Conservation (phyloP, 192 early-diverging fungal species). For the Jimgerdemannia flammicorona region DNA sequence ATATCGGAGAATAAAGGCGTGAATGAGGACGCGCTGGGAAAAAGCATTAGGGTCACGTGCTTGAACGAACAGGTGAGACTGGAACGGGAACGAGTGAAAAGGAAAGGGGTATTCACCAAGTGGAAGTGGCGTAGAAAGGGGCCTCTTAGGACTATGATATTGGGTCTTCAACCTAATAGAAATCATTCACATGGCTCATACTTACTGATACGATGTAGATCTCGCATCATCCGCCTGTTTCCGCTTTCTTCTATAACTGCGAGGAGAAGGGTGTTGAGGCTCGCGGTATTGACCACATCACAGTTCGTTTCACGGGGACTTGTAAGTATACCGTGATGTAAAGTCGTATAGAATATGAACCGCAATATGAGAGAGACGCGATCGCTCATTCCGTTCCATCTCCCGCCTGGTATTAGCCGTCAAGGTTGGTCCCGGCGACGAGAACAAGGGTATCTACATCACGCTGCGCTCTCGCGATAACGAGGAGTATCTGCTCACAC, state of each 20-base stretch:
- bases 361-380: no score
- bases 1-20: conserved; percentile 4
- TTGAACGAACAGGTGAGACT: conserved; percentile 62
- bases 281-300: conserved; percentile 67
- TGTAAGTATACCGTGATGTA: conserved; percentile 17
- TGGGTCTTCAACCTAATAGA: not conserved
- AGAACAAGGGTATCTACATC: conserved; percentile 64
- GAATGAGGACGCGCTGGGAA: conserved; percentile 7
- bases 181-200: conserved; percentile 55
- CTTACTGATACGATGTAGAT: conserved; percentile 53
- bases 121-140: not conserved
- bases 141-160: no score
- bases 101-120: not conserved
- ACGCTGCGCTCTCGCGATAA: conserved; percentile 48
- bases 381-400: not conserved
- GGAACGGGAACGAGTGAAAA: not conserved
- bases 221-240: conserved; percentile 71
- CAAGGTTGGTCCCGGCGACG: conserved; percentile 61
- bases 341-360: no score
- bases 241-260: conserved; percentile 63
- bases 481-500: conserved; percentile 64
- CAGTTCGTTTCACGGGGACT: conserved; percentile 70
- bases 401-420: conserved; percentile 25
- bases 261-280: conserved; percentile 57
- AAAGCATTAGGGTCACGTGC: conserved; percentile 40